Conservation (phyloP, 2,329 filamentous ascomycete genomes). For the Talaromyces pinophilus region DNA sequence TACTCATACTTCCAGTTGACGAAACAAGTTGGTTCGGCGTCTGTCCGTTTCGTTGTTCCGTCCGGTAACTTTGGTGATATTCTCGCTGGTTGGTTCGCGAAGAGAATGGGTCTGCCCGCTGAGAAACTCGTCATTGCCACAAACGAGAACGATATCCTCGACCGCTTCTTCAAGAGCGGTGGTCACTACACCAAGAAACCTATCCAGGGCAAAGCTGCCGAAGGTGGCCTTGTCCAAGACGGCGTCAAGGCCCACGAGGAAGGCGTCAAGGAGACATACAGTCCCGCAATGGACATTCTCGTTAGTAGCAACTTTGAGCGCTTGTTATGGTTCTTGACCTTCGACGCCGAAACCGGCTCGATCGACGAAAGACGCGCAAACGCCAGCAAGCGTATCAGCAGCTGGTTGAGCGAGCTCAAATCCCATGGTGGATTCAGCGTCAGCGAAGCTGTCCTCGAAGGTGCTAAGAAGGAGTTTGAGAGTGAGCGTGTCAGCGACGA, state of each 20-base stretch:
- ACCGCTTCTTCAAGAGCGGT: conserved; percentile 91
- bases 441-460: conserved; percentile 68
- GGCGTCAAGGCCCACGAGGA: conserved; percentile 11
- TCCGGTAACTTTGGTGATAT: conserved; percentile 98
- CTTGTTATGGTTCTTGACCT: conserved; percentile 78
- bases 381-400: conserved; percentile 31
- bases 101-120: conserved; percentile 81
- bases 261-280: conserved; percentile 82
- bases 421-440: conserved; percentile 76
- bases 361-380: conserved; percentile 47
- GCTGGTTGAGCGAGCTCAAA: conserved; percentile 81
- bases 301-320: conserved; percentile 97
- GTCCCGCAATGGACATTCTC: conserved; percentile 96
- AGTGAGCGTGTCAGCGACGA: conserved; percentile 69
- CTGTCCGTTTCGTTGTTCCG: conserved; percentile 81
- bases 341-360: conserved; percentile 49
- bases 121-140: conserved; percentile 64
- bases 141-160: conserved; percentile 77
- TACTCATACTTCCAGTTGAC: conserved; percentile 84
- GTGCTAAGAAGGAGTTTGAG: conserved; percentile 73
- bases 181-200: conserved; percentile 86
- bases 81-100: conserved; percentile 83
- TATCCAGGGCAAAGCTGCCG: conserved; percentile 51
- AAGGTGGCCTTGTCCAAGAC: conserved; percentile 30
- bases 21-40: conserved; percentile 59